Base-by-base conservation (phyloP, 2,329 filamentous ascomycete genomes). In the Kalmusia sp. region DNA sequence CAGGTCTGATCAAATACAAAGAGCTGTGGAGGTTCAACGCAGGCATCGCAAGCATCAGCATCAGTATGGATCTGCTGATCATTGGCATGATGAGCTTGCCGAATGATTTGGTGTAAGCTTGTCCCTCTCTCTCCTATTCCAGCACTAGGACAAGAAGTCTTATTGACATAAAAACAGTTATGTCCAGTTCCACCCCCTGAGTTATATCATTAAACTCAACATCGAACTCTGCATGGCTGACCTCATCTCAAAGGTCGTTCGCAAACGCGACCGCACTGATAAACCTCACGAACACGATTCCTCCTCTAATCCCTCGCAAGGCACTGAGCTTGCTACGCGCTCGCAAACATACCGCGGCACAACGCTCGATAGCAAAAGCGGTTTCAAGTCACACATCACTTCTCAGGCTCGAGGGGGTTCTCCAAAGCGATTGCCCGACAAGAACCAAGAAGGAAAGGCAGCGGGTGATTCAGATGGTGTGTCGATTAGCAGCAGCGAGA, bases 181-280 rank as follows among this genome's bases (percentile, higher is more conserved):
- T 52, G 62, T 65, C 45, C 67, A 70, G 57, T 72, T 74, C 51
- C 67, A 71, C 30, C 63, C 70, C 6, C 57, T 74, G 3, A 67
- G 67, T 3, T 74, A 74, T 55, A 68, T 72, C 15, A 66, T 75
- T 37, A 74, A 74, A 54, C 65, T 75, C 28, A 71, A 75, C 53
- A 74, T 74, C 51, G 72, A 74, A 51, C 64, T 74, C 61, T 60
- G 57, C 28, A 74, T 74, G 70, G 67, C 72, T 12, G 62, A 67
- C 27, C 61, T 75, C 4, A 72, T 75, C 54, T 63, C 57, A 38
- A 67, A 63, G 44, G 48, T 68, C 49, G 64, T 65, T 15, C 50
- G 53, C 15, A 33, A 24, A 5, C 21, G 22, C 37, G 46, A 49
- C 34, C 33, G 46, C 12, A 49, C 46, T 22, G 46, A 49, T 15